Evolutionary conservation across 2,329 filamentous ascomycete species (phyloP), one percentile per base, ranked within the genome.

Genomic region (Cordyceps javanica): DNA sequence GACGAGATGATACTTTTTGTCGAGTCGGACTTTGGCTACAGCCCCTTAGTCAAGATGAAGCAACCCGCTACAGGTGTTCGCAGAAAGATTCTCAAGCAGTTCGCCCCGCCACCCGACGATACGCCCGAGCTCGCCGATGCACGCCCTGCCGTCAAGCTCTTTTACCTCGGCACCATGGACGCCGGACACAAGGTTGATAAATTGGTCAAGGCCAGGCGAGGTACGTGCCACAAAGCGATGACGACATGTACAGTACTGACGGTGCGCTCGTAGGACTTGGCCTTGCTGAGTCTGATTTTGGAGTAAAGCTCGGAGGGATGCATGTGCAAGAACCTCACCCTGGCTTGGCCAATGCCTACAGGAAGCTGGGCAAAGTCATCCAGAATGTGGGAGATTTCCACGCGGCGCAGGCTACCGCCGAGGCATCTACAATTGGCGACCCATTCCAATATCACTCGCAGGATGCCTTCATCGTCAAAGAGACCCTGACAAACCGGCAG

Each of bases 11-110:
- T 97, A 5, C 86, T 97, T 60, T 99, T 99, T 67, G 91, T 99
- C n/a, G 94, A 99, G 74, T 96, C 91, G 69, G 94, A 99, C 71
- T 97, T 97, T 71, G 94, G 94, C 41, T 99, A 99, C 73, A 97
- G 91, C 67, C 94, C 94, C 1, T 89, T 97, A 68, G 87, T 97
- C 48, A 88, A 93, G 72, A 91, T 91, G 81, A 96, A 95, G 78
- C 94, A 99, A 72, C 94, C 94, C 23, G 94, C 94, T 9, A 99
- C 94, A 1, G 94, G 94, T 44, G 91, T 99, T 65, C 86, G 94
- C 62, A 84, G 94, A 69, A 97, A 97, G 77, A 88, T 97, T 60
- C 79, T 99, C 70, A 99, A 99, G 79, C 94, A 99, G 72, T 99
- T 99, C 73, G 93, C 94, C 38, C 94, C 94, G 32, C 94, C 94